Percentiles rank a stretch among this genome's conserved stretches.
These are phyloP conservation scores for Oryza coarctata DNA, from an alignment of 176 grass and related monocot species.

Conservation along the genomic window DNA sequence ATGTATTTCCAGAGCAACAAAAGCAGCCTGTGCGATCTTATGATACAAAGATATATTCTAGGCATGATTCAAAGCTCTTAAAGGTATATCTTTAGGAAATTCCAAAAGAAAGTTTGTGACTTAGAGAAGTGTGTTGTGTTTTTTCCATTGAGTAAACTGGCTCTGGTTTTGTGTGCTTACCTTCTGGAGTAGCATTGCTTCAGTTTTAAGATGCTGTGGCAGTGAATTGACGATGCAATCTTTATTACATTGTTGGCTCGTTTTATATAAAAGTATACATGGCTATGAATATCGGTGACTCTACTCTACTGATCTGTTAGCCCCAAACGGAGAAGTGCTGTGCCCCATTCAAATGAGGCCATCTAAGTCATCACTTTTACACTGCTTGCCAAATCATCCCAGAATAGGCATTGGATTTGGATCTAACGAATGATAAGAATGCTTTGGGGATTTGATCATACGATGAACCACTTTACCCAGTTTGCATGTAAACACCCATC, in stretches of 20 bases:
- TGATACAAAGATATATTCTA: conserved; percentile 74
- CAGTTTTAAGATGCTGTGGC: not conserved
- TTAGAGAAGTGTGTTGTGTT: conserved; percentile 30
- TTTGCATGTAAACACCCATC: not conserved
- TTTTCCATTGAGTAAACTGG: conserved; percentile 12
- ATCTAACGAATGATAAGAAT: conserved; percentile 13
- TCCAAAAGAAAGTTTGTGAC: conserved; percentile 30
- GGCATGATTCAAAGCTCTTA: conserved; percentile 62
- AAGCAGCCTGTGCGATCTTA: conserved; percentile 63
- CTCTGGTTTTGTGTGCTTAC: conserved; percentile 6
- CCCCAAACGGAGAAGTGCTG: not conserved
- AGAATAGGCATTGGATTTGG: not conserved
- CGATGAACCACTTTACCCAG: not conserved
- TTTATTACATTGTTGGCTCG: conserved; percentile 21
- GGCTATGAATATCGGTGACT: not conserved
- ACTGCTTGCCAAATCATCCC: not conserved
- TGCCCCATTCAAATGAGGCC: not conserved
- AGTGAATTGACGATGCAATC: conserved; percentile 18
- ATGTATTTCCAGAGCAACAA: conserved; percentile 59
- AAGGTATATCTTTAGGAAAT: conserved; percentile 60
- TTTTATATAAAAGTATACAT: not conserved
- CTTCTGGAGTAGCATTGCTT: conserved; percentile 17
- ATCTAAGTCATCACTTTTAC: not conserved
- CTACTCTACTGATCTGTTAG: conserved; percentile 1
- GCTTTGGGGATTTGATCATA: not conserved